Evolutionary conservation across 2,329 filamentous ascomycete genomes (phyloP).

Genomic region (Neofusicoccum cordaticola): DNA sequence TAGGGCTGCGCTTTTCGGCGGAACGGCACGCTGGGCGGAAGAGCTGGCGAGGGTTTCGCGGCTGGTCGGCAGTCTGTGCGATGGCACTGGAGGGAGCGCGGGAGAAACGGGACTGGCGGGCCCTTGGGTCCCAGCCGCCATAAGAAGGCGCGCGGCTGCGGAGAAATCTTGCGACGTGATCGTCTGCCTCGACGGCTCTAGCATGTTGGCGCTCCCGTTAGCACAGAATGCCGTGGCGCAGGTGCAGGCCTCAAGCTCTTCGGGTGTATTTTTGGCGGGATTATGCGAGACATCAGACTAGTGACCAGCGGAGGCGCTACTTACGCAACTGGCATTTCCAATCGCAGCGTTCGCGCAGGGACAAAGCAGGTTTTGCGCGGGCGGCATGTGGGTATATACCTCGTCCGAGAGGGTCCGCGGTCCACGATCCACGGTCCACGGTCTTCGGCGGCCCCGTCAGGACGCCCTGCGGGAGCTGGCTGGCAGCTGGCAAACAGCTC

Average conservation of each 20-base stretch:
- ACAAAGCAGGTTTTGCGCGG: background rate
- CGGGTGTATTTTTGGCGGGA: conserved; percentile 1
- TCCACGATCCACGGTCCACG: too few species aligned
- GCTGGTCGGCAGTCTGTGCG: conserved; percentile 2
- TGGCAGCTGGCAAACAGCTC: too few species aligned
- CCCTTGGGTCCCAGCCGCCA: background rate
- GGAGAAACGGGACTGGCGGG: background rate
- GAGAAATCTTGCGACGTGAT: background rate
- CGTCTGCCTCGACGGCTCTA: background rate
- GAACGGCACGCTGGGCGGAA: conserved; percentile 11
- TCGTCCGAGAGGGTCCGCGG: background rate
- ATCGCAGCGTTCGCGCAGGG: background rate
- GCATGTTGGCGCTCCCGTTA: conserved; percentile 8
- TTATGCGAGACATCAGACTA: conserved; percentile 12
- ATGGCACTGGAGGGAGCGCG: background rate
- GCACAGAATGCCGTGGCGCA: conserved; percentile 1
- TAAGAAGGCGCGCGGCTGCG: background rate
- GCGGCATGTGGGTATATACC: background rate
- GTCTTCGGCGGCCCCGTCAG: background rate
- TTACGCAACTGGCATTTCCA: conserved; percentile 10
- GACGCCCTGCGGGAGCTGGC: too few species aligned
- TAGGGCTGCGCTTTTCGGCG: conserved; percentile 11
- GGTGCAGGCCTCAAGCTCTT: background rate
- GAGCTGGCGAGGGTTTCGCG: background rate
- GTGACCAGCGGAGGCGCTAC: background rate